Evolutionary conservation across 345 rosid species (phyloP).

Genomic region (Eucalyptus pauciflora): DNA sequence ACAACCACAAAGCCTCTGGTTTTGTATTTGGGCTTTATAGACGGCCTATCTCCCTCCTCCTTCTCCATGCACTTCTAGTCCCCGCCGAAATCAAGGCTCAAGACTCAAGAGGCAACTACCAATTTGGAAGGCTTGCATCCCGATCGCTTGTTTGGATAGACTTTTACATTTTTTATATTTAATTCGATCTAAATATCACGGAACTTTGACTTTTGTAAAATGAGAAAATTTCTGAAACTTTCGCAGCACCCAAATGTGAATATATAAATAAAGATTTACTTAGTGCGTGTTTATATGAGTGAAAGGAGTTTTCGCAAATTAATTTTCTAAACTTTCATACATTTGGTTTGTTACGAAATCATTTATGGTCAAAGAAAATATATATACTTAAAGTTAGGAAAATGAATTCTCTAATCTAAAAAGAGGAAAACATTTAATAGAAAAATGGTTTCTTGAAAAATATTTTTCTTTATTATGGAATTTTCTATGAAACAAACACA

Average conservation of each 20-base stretch:
- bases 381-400: background rate
- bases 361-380: too few relatives aligned
- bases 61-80: background rate
- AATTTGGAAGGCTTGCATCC: background rate
- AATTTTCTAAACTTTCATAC: too few relatives aligned
- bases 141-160: background rate
- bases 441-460: too few relatives aligned
- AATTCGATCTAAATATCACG: background rate
- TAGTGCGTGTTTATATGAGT: fast-evolving
- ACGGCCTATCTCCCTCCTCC: background rate
- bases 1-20: background rate
- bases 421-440: too few relatives aligned
- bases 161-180: background rate
- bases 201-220: background rate
- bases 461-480: too few relatives aligned
- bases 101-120: background rate
- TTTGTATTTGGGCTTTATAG: background rate
- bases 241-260: background rate
- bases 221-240: background rate
- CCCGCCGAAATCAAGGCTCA: background rate
- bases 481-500: fast-evolving
- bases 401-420: background rate
- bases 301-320: background rate
- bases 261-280: background rate
- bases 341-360: background rate